Evolutionary conservation across 2,329 filamentous ascomycete species (phyloP).

Genomic region (Ilyonectria sp.): DNA sequence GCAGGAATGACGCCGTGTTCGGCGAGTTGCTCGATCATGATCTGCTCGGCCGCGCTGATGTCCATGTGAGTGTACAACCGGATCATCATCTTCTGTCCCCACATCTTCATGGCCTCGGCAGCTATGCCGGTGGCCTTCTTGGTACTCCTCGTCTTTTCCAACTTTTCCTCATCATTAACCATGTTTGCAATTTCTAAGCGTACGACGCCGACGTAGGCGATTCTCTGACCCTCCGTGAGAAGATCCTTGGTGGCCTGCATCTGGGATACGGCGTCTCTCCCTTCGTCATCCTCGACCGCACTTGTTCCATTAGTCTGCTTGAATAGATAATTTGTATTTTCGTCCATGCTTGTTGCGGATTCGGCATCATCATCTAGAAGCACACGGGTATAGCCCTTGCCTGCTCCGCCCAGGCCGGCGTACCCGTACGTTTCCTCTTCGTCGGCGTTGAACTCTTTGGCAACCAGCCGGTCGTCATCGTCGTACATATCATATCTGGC

Average conservation of each 20-base stretch:
- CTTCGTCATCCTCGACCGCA: conserved; percentile 81
- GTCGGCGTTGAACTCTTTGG: conserved; percentile 83
- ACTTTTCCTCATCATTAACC: conserved; percentile 75
- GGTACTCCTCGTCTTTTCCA: conserved; percentile 74
- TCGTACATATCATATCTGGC: conserved; percentile 96
- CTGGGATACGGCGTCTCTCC: conserved; percentile 88
- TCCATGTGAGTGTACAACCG: conserved; percentile 97
- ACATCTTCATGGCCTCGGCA: conserved; percentile 89
- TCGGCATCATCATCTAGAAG: conserved; percentile 94
- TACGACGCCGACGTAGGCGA: conserved; percentile 94
- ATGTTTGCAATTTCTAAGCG: conserved; percentile 86
- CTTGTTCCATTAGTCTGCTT: conserved; percentile 76
- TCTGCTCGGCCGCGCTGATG: conserved; percentile 88
- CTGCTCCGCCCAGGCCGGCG: conserved; percentile 85
- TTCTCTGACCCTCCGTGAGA: conserved; percentile 93
- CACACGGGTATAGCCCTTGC: conserved; percentile 96
- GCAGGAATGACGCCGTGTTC: conserved; percentile 90
- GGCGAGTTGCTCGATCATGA: conserved; percentile 98
- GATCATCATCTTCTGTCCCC: conserved; percentile 98
- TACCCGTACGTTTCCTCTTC: conserved; percentile 80
- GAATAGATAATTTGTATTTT: conserved; percentile 97
- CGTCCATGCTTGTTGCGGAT: conserved; percentile 95
- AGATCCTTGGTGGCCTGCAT: conserved; percentile 97
- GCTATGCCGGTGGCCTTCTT: conserved; percentile 82
- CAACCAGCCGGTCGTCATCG: conserved; percentile 90